These are phyloP conservation scores for Manihot esculenta DNA, from an alignment of 441 rosid species.

Conservation along the genomic window DNA sequence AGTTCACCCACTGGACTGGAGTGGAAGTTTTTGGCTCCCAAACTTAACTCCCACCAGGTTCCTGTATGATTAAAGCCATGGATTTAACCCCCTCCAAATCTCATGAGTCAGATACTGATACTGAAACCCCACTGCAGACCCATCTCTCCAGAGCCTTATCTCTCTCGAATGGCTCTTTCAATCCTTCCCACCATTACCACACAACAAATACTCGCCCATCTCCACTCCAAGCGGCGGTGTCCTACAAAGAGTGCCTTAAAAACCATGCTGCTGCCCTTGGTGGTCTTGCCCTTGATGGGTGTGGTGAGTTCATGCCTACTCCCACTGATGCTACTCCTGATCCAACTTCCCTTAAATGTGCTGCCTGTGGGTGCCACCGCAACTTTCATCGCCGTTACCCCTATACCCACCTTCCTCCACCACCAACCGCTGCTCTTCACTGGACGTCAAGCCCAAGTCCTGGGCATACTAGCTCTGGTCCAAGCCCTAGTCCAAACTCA, in stretches of 20 bases:
- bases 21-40: no score
- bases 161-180: conserved; percentile 26
- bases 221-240: conserved; percentile 26
- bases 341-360: conserved; percentile 59
- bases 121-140: conserved; percentile 40
- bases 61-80: conserved; percentile 26
- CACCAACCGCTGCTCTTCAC: conserved; percentile 12
- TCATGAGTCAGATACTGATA: conserved; percentile 27
- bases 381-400: conserved; percentile 64
- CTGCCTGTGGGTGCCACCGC: conserved; percentile 81
- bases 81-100: conserved; percentile 26
- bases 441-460: conserved; percentile 44
- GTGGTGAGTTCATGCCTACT: conserved; percentile 66
- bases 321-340: conserved; percentile 27
- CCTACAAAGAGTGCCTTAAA: conserved; percentile 75
- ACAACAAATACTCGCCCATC: conserved; percentile 3
- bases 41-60: conserved; percentile 4
- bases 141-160: conserved; percentile 33
- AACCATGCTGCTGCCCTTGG: conserved; percentile 79
- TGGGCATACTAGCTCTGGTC: conserved; percentile 30
- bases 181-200: conserved; percentile 7
- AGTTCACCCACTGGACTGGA: neutral
- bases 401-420: conserved; percentile 14
- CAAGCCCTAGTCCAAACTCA: conserved; percentile 33
- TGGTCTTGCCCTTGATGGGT: conserved; percentile 63